Evolutionary conservation across 768 basidiomycete genomes (phyloP), one percentile per base, ranked within the genome.

Genomic region (Lactarius deliciosus): DNA sequence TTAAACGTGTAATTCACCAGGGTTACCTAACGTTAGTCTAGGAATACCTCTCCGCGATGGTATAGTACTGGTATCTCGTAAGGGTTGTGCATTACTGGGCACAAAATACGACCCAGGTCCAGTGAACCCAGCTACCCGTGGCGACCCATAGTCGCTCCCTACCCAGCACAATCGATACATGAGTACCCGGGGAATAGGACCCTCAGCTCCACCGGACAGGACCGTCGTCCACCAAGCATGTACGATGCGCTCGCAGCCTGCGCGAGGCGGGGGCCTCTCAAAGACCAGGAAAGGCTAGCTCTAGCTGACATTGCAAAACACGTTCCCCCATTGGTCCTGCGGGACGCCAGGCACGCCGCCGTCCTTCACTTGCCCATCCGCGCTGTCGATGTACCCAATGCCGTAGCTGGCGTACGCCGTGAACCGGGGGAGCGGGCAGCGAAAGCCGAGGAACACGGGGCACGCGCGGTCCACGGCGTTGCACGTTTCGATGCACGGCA

Each of bases 401-500:
- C 88, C 92, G 72, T 94, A 93, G 73, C 88, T 91, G 53, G 74
- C 74, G 5, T 76, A 81, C 0, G 90, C 90, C 65, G 88, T 90
- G 71, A 88, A 88, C 41, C 75, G 72, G 58, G 77, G 72, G 15
- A 81, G 72, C 2, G 92, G 93, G 69, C 93, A 94, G 67, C 77
- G 76, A 77, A 92, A 90, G 2, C 83, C 82, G 11, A 96, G 69
- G 71, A 91, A 86, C 34, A 80, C 80, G 5, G 93, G 93, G 74
- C 93, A 96, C 13, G 90, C 84, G 32, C 93, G 84, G 69, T 90
- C 88, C 28, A 84, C 86, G 1, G 83, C 81, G 20, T 85, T 81
- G 76, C 94, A 96, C 36, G 83, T 84, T 77, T 93, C 94, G 11
- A 92, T 76, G 73, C 92, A 94, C 3, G 94, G 92, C 40, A 91